Conservation (phyloP, 441 rosid species). For the Erodium texanum region DNA sequence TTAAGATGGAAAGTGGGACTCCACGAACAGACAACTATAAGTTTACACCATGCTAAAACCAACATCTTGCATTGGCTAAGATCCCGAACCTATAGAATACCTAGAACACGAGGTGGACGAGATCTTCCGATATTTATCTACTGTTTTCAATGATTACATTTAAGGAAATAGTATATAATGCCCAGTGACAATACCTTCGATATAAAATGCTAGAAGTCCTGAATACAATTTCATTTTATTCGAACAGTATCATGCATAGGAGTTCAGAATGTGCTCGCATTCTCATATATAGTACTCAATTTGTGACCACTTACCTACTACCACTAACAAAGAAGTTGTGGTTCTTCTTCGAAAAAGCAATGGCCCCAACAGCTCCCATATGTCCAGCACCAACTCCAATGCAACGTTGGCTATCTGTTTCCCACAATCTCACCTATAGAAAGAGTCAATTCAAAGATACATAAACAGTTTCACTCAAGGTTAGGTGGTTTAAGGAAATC, state of each 20-base stretch:
- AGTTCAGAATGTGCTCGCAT: background rate
- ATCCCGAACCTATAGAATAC: too few relatives aligned
- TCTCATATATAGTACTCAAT: background rate
- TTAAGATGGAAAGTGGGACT: too few relatives aligned
- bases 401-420: slow-evolving; percentile 52
- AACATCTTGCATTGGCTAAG: too few relatives aligned
- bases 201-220: background rate
- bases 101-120: too few relatives aligned
- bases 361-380: slow-evolving; percentile 82
- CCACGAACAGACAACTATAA: too few relatives aligned
- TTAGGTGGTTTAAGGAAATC: background rate
- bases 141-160: too few relatives aligned
- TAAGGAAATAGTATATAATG: too few relatives aligned
- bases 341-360: slow-evolving; percentile 72
- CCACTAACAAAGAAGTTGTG: slow-evolving; percentile 77
- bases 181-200: background rate
- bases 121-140: too few relatives aligned
- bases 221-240: background rate
- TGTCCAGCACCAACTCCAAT: slow-evolving; percentile 86
- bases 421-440: slow-evolving; percentile 84
- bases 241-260: background rate
- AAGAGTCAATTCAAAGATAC: slow-evolving; percentile 14
- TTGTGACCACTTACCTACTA: slow-evolving; percentile 55
- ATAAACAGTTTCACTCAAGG: background rate
- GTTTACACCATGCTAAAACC: too few relatives aligned